Percentiles rank a stretch among this genome's conserved stretches.
phyloP scores from a whole-genome alignment of 306 rosid genomes.

The Erythrophleum fordii region DNA sequence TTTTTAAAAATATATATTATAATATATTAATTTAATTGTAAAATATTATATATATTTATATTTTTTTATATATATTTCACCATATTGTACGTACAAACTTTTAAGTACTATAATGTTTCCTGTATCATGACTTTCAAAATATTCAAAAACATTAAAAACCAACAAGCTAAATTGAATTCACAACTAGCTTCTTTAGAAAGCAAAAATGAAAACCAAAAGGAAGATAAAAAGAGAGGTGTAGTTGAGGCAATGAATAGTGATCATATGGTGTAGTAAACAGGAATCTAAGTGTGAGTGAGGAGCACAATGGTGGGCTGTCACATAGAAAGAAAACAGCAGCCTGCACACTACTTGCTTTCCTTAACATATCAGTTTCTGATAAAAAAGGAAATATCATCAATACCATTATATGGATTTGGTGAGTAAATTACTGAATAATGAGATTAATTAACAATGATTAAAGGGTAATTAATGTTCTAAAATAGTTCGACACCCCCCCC shows the following conservation, averaged over 20 bases:
- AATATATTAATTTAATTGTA: too few relatives aligned
- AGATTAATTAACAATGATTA: conserved; percentile 42
- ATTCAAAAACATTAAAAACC: too few relatives aligned
- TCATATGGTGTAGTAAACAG: conserved; percentile 46
- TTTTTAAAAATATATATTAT: too few relatives aligned
- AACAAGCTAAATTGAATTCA: neutral
- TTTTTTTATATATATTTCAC: too few relatives aligned
- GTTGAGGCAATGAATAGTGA: conserved; percentile 56
- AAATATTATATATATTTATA: too few relatives aligned
- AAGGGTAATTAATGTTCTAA: conserved; percentile 20
- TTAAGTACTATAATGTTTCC: too few relatives aligned
- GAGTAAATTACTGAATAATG: conserved; percentile 30
- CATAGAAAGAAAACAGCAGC: conserved; percentile 46
- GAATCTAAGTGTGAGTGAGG: conserved; percentile 40
- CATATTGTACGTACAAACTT: too few relatives aligned
- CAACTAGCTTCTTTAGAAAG: neutral
- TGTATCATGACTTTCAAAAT: too few relatives aligned
- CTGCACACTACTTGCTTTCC: conserved; percentile 38
- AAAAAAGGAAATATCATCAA: neutral
- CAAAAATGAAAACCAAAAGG: conserved; percentile 31
- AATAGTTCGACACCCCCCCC: conserved; percentile 37
- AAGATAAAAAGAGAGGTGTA: conserved; percentile 19
- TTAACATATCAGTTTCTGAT: conserved; percentile 8
- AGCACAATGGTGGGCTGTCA: conserved; percentile 54
- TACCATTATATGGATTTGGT: neutral